Conservation (phyloP, 164 flowering plant species). For the Buxus sempervirens region DNA sequence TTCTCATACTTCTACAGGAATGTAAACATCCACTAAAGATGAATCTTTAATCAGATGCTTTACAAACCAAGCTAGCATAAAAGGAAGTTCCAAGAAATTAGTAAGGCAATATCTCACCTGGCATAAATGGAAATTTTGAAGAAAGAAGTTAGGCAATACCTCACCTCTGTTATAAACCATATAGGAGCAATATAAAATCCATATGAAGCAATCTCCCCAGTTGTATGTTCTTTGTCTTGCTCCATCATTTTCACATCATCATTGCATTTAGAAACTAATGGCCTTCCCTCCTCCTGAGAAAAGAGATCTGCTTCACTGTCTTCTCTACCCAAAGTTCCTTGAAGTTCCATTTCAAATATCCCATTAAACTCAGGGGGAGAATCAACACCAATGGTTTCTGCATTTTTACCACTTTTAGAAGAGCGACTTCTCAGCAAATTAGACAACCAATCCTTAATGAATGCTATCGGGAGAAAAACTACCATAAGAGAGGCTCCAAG, state of each 20-base stretch:
- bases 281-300: slow-evolving; percentile 50
- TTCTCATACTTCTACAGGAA: too few relatives aligned
- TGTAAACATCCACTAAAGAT: too few relatives aligned
- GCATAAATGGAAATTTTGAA: background rate
- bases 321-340: slow-evolving; percentile 50
- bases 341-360: slow-evolving; percentile 61
- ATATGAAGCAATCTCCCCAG: slow-evolving; percentile 61
- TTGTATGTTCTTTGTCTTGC: slow-evolving; percentile 43
- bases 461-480: slow-evolving; percentile 88
- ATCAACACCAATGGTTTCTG: slow-evolving; percentile 31
- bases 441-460: slow-evolving; percentile 77
- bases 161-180: slow-evolving; percentile 97
- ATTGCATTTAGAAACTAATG: slow-evolving; percentile 44
- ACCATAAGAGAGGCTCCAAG: slow-evolving; percentile 97
- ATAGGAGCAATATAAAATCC: slow-evolving; percentile 91
- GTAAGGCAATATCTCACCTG: slow-evolving; percentile 42
- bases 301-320: slow-evolving; percentile 65
- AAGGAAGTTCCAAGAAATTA: background rate
- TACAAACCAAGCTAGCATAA: background rate
- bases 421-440: slow-evolving; percentile 44
- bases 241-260: slow-evolving; percentile 38
- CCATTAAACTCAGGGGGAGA: slow-evolving; percentile 37
- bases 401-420: slow-evolving; percentile 47
- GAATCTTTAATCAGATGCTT: too few relatives aligned
- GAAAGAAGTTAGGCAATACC: background rate